Evolutionary conservation across 352 stramenopile genomes (phyloP).

Genomic region (Phytophthora brassicae): DNA sequence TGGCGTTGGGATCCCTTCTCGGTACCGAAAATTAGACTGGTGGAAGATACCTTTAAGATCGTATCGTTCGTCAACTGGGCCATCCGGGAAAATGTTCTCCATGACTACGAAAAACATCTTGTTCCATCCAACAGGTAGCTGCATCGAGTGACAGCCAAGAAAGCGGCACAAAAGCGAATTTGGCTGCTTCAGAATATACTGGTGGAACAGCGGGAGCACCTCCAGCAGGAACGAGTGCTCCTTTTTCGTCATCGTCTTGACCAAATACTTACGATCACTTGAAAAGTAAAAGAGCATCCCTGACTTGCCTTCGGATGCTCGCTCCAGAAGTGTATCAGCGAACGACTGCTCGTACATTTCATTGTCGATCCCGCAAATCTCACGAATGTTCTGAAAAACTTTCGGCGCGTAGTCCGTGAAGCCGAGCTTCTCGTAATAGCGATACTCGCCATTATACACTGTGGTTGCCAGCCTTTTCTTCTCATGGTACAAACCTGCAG

Average conservation of each 20-base stretch:
- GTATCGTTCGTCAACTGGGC: conserved; percentile 77
- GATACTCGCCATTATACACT: conserved; percentile 81
- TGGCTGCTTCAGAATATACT: conserved; percentile 84
- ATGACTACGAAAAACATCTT: conserved; percentile 91
- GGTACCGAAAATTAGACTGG: conserved; percentile 52
- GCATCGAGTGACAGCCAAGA: conserved; percentile 86
- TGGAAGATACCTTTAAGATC: conserved; percentile 86
- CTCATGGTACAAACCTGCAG: conserved; percentile 67
- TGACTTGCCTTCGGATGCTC: conserved; percentile 82
- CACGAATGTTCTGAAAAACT: conserved; percentile 84
- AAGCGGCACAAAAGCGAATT: conserved; percentile 82
- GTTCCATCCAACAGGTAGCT: conserved; percentile 88
- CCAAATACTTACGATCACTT: conserved; percentile 80
- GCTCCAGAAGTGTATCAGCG: conserved; percentile 79
- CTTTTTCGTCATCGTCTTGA: conserved; percentile 90
- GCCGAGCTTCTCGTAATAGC: conserved; percentile 85
- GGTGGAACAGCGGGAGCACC: conserved; percentile 81
- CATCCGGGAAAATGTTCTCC: conserved; percentile 85
- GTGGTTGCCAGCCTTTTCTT: conserved; percentile 84
- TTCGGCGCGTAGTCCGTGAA: conserved; percentile 87
- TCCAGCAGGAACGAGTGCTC: conserved; percentile 84
- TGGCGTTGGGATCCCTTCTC: conserved; percentile 44
- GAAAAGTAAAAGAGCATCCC: conserved; percentile 91
- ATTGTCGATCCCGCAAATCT: conserved; percentile 77
- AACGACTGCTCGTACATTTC: conserved; percentile 85